These are phyloP conservation scores for Ophiostoma sp. DNA, from an alignment of 2,329 filamentous ascomycete species.

Conservation along the genomic window DNA sequence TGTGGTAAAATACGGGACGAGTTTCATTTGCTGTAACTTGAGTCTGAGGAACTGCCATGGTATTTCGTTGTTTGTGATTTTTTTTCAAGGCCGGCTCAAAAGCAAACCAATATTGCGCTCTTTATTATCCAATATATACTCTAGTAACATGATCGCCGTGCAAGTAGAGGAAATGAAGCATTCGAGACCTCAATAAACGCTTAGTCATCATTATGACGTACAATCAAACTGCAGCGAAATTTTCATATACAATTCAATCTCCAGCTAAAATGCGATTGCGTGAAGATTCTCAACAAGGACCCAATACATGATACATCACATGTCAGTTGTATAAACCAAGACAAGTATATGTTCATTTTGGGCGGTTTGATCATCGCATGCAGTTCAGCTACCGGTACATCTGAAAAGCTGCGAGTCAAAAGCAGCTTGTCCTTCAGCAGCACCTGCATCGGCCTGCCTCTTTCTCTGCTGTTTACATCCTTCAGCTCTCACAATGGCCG, in stretches of 20 bases:
- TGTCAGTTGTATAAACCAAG: no score
- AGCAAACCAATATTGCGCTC: background rate
- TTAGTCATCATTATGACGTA: background rate
- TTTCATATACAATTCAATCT: background rate
- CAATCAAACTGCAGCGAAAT: background rate
- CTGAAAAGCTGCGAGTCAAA: no score
- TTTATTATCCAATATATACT: background rate
- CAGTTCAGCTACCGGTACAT: no score
- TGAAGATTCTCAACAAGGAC: no score
- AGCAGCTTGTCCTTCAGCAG: no score
- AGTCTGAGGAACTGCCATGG: background rate
- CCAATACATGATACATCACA: no score
- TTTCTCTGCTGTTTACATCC: background rate
- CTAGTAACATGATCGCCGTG: background rate
- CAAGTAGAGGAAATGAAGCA: background rate
- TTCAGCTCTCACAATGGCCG: background rate
- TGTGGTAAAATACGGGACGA: background rate
- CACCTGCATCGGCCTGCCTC: background rate
- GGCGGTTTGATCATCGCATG: no score
- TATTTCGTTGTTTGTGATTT: background rate
- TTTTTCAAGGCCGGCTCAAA: background rate
- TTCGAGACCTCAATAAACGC: background rate
- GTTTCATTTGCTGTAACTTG: background rate
- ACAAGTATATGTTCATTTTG: no score
- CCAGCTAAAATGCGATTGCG: no score